A percentile compares a stretch with the other conserved stretches of the same genome.
Evolutionary conservation across 306 rosid genomes (phyloP).

Genomic region (Vigna unguiculata): DNA sequence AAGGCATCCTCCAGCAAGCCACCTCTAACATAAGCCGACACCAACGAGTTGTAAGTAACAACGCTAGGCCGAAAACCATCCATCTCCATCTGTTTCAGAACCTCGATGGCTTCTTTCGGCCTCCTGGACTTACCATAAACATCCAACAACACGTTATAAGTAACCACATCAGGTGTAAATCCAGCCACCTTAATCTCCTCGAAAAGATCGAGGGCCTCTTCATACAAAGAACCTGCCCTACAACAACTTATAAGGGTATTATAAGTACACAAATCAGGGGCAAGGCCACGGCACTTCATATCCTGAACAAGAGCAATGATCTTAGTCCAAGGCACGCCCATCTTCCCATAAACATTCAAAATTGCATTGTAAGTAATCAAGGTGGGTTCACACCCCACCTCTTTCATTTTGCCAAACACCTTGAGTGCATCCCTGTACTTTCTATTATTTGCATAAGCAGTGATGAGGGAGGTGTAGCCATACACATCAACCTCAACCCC

Average conservation of each 20-base stretch:
- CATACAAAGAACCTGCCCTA: conserved; percentile 72
- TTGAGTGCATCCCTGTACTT: conserved; percentile 74
- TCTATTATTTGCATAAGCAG: conserved; percentile 74
- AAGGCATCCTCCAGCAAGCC: conserved; percentile 78
- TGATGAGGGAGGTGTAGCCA: conserved; percentile 77
- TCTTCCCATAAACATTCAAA: conserved; percentile 83
- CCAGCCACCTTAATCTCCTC: conserved; percentile 76
- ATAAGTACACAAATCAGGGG: conserved; percentile 80
- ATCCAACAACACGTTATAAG: conserved; percentile 79
- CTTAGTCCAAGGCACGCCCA: conserved; percentile 90
- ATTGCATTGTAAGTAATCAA: conserved; percentile 79
- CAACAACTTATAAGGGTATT: conserved; percentile 82
- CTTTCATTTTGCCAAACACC: conserved; percentile 70
- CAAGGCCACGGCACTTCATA: conserved; percentile 66
- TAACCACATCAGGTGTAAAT: conserved; percentile 69
- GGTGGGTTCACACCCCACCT: conserved; percentile 72
- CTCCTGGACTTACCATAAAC: conserved; percentile 86
- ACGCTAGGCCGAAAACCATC: conserved; percentile 63
- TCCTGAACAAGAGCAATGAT: conserved; percentile 61
- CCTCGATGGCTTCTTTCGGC: conserved; percentile 84
- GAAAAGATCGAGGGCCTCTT: conserved; percentile 73
- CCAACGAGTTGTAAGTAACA: conserved; percentile 79
- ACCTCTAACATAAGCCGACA: conserved; percentile 77
- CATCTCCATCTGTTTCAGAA: conserved; percentile 77
- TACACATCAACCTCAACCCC: conserved; percentile 72